phyloP scores from a whole-genome alignment of 2,329 filamentous ascomycete species.

The Erysiphe pulchra region DNA sequence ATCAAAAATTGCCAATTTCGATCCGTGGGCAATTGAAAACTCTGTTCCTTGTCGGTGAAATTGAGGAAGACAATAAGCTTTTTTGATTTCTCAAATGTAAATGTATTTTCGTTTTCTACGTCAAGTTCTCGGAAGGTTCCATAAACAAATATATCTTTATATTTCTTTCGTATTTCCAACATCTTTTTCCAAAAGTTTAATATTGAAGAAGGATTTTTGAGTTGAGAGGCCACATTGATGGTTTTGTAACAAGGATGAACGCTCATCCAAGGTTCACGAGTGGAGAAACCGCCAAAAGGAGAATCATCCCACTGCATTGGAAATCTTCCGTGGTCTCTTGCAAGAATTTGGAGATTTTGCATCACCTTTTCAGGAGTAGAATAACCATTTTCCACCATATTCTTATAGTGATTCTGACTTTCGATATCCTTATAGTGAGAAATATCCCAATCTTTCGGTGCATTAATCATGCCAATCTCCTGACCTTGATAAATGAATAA shows the following conservation, averaged over 20 bases:
- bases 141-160: conserved; percentile 33
- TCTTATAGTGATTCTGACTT: conserved; percentile 22
- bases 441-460: conserved; percentile 25
- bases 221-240: conserved; percentile 31
- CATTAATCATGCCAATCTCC: conserved; percentile 32
- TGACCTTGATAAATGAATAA: conserved; percentile 34
- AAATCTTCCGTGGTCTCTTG: conserved; percentile 40
- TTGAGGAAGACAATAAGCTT: conserved; percentile 20
- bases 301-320: conserved; percentile 41
- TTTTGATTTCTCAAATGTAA: conserved; percentile 19
- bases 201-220: conserved; percentile 5
- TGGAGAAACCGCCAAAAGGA: conserved; percentile 34
- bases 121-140: conserved; percentile 29
- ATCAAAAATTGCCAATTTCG: conserved; percentile 10
- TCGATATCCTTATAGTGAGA: conserved; percentile 24
- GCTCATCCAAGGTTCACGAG: conserved; percentile 9
- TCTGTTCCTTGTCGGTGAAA: conserved; percentile 17
- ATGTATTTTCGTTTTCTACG: conserved; percentile 19
- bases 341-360: conserved; percentile 29
- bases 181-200: conserved; percentile 12
- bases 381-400: conserved; percentile 15
- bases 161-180: conserved; percentile 17
- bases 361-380: conserved; percentile 21
- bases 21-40: conserved; percentile 4
- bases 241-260: conserved; percentile 5